A percentile compares a stretch with the other conserved stretches of the same genome.
phyloP scores from a whole-genome alignment of 768 basidiomycete genomes.

The Leccinum variicolor region DNA sequence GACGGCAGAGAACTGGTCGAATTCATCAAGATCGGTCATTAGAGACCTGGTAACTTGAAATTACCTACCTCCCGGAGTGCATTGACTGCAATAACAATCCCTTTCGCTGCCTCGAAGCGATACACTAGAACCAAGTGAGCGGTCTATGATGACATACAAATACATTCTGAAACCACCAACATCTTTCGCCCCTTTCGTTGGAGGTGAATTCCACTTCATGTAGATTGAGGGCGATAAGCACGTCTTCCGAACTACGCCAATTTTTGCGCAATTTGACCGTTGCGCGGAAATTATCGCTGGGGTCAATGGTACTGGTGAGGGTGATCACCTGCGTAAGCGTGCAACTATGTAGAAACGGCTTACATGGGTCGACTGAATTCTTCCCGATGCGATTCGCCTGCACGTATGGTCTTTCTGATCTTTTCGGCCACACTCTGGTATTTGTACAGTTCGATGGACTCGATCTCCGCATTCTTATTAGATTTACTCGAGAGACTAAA shows the following conservation, averaged over 20 bases:
- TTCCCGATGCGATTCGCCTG: background rate
- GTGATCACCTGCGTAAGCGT: background rate
- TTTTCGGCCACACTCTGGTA: no score
- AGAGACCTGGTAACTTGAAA: background rate
- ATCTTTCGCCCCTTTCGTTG: background rate
- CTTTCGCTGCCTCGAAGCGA: conserved; percentile 1
- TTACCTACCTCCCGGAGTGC: conserved; percentile 1
- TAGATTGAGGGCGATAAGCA: background rate
- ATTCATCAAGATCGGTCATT: background rate
- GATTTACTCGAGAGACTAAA: background rate
- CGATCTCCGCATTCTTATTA: no score
- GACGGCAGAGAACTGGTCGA: conserved; percentile 5
- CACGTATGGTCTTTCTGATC: background rate
- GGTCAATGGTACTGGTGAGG: conserved; percentile 1
- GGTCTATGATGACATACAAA: background rate
- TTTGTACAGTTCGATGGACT: no score
- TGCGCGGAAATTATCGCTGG: background rate
- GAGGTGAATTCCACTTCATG: background rate
- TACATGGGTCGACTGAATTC: conserved; percentile 9
- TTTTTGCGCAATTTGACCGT: background rate
- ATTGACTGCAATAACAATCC: conserved; percentile 1
- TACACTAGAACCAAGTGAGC: conserved; percentile 4
- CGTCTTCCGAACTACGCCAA: background rate
- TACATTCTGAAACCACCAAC: conserved; percentile 3
- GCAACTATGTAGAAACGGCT: background rate